phyloP scores from a whole-genome alignment of 225 moss, liverwort and hornwort species.

The Takakia lepidozioides region DNA sequence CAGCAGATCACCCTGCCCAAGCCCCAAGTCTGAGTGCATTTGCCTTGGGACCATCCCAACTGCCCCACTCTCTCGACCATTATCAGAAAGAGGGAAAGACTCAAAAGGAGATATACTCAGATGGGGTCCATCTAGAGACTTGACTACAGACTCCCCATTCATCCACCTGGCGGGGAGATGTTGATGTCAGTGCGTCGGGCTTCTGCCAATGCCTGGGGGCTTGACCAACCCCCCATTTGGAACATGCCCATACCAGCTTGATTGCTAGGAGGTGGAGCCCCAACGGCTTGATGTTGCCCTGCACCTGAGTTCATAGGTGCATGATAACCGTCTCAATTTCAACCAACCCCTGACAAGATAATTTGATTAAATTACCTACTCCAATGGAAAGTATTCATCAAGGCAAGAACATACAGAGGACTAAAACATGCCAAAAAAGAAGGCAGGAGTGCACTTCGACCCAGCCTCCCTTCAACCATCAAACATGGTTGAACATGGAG shows the following conservation, averaged over 20 bases:
- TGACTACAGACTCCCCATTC: background rate
- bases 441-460: too few species aligned
- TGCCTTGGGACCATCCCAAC: too few species aligned
- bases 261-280: constrained; percentile 6
- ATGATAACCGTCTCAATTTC: too few species aligned
- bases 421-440: too few species aligned
- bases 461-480: background rate
- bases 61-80: too few species aligned
- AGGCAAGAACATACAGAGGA: background rate
- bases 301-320: too few species aligned
- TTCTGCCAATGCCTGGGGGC: constrained; percentile 9
- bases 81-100: too few species aligned
- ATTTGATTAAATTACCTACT: background rate
- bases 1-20: too few species aligned
- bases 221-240: constrained; percentile 8
- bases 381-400: background rate
- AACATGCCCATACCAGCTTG: constrained; percentile 7
- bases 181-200: constrained; percentile 14
- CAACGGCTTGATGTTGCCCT: constrained; percentile 8
- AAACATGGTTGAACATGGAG: background rate
- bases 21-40: too few species aligned
- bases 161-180: constrained; percentile 10
- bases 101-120: too few species aligned
- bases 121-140: too few species aligned
- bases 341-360: too few species aligned